These are phyloP conservation scores for Plantago major DNA, from an alignment of 257 asterid species.

Conservation along the genomic window DNA sequence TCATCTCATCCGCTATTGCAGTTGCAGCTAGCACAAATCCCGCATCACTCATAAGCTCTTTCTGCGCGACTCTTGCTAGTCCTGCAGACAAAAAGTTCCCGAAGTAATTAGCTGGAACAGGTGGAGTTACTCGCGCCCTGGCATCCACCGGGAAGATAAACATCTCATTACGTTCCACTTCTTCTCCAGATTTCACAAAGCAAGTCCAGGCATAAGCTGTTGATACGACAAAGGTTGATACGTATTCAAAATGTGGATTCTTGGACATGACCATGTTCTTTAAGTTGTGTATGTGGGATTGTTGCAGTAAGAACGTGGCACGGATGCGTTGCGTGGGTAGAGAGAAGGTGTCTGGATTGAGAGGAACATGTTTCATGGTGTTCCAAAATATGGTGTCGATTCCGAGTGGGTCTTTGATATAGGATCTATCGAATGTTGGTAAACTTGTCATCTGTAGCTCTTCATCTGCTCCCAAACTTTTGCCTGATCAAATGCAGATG, in stretches of 20 bases:
- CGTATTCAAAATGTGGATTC: no score
- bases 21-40: constrained; percentile 34
- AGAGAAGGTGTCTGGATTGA: background rate
- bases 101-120: constrained; percentile 42
- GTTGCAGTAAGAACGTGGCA: no score
- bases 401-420: background rate
- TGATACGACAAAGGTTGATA: no score
- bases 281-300: no score
- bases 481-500: no score
- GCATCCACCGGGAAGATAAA: background rate
- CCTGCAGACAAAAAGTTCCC: constrained; percentile 43
- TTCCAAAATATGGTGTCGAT: background rate
- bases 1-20: constrained; percentile 24
- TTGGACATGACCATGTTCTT: no score
- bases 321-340: no score
- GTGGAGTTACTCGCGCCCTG: constrained; percentile 22
- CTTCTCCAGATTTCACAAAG: background rate
- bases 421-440: background rate
- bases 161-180: background rate
- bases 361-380: background rate
- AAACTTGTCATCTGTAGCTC: background rate
- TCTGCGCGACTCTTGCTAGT: constrained; percentile 6
- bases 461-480: background rate
- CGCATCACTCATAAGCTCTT: constrained; percentile 18
- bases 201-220: background rate